Conservation (phyloP, 805 yeast genomes). For the Kregervanrija pseudodelftensis region DNA sequence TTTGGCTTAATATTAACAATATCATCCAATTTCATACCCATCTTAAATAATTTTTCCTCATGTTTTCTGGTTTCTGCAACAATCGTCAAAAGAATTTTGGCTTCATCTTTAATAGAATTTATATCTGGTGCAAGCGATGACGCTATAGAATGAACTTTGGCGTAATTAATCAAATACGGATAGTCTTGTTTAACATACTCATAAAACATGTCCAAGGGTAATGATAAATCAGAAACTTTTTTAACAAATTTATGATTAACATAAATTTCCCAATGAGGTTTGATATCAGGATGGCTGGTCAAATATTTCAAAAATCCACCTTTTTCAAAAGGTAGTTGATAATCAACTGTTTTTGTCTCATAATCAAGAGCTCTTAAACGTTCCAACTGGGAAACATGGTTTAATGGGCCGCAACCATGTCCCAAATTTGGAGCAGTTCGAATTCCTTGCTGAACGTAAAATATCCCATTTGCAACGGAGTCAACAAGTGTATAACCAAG, state of each 20-base stretch:
- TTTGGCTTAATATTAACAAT: slow-evolving; percentile 42
- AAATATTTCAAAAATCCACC: slow-evolving; percentile 40
- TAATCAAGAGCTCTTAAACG: slow-evolving; percentile 1
- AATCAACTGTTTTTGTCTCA: not conserved
- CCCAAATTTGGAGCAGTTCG: slow-evolving; percentile 30
- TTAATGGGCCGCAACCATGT: slow-evolving; percentile 57
- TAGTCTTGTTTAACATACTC: slow-evolving; percentile 52
- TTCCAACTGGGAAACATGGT: slow-evolving; percentile 43
- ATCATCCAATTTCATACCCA: slow-evolving; percentile 35
- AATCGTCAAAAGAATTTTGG: slow-evolving; percentile 43
- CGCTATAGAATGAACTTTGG: slow-evolving; percentile 56
- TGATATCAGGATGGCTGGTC: slow-evolving; percentile 47
- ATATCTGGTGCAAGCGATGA: slow-evolving; percentile 54
- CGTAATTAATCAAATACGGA: slow-evolving; percentile 61
- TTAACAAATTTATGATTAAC: slow-evolving; percentile 55
- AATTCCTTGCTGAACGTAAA: slow-evolving; percentile 63
- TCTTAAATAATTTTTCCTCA: slow-evolving; percentile 35
- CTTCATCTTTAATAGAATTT: slow-evolving; percentile 42
- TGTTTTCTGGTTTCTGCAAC: slow-evolving; percentile 53
- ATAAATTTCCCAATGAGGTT: slow-evolving; percentile 50
- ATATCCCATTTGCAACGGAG: slow-evolving; percentile 51
- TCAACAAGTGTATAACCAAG: slow-evolving; percentile 37
- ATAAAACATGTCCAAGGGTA: slow-evolving; percentile 44
- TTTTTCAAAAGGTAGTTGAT: slow-evolving; percentile 15
- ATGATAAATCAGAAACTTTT: slow-evolving; percentile 42